Conservation (phyloP, 148 eudicot genomes). For the Rhododendron mucronatum region DNA sequence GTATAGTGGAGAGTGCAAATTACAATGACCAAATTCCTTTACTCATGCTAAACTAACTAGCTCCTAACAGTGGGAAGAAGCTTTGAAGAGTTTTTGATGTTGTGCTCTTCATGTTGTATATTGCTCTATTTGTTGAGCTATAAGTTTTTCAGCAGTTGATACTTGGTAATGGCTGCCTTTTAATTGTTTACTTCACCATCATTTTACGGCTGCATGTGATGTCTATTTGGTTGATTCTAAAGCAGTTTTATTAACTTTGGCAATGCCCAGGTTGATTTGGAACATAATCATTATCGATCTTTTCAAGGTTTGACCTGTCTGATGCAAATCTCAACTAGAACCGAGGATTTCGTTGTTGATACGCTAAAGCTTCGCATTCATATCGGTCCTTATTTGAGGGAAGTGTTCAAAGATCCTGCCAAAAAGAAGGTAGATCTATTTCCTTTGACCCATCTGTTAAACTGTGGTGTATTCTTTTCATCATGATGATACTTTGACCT, state of each 20-base stretch:
- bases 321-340: slow-evolving; percentile 97
- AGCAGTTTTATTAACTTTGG: slow-evolving; percentile 2
- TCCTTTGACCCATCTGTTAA: not conserved
- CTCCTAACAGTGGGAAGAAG: not conserved
- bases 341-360: slow-evolving; percentile 92
- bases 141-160: not conserved
- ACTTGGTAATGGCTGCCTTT: not conserved
- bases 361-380: slow-evolving; percentile 84
- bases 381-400: slow-evolving; percentile 86
- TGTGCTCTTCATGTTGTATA: not conserved
- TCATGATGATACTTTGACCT: slow-evolving; percentile 10
- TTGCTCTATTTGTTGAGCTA: not conserved
- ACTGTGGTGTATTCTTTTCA: not conserved
- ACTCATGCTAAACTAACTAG: not conserved
- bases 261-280: slow-evolving; percentile 76
- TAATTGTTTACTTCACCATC: not conserved
- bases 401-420: slow-evolving; percentile 76
- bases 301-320: slow-evolving; percentile 94
- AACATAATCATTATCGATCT: slow-evolving; percentile 90
- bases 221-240: not conserved
- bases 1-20: not conserved
- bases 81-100: not conserved
- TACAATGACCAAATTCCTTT: not conserved
- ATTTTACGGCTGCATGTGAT: not conserved
- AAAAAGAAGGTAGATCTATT: slow-evolving; percentile 62